Evolutionary conservation across 2,329 filamentous ascomycete species (phyloP).

Genomic region (Phialemoniopsis sp.): DNA sequence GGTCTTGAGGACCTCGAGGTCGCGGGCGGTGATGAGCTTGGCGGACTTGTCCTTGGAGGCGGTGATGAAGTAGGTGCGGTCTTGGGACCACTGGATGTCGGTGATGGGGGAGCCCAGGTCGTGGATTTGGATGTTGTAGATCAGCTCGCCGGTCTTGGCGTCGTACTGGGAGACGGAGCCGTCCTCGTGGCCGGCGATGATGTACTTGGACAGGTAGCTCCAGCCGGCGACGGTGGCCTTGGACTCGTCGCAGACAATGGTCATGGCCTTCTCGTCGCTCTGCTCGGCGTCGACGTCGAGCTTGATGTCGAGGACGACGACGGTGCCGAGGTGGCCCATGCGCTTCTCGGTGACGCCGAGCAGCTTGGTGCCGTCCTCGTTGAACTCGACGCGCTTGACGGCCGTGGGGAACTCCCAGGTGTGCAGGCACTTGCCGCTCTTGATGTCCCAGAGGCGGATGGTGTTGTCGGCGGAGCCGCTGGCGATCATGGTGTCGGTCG

Average conservation of each 20-base stretch:
- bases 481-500: conserved; percentile 85
- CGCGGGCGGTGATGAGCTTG: conserved; percentile 82
- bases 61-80: conserved; percentile 98
- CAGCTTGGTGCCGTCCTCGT: conserved; percentile 84
- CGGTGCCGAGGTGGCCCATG: conserved; percentile 91
- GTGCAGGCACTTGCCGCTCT: conserved; percentile 89
- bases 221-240: conserved; percentile 97
- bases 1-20: conserved; percentile 89
- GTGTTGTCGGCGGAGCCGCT: conserved; percentile 98
- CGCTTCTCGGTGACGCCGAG: conserved; percentile 97
- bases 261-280: conserved; percentile 74
- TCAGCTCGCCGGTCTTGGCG: conserved; percentile 95
- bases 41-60: conserved; percentile 97
- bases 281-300: conserved; percentile 80
- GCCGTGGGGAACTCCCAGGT: conserved; percentile 96
- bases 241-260: conserved; percentile 90
- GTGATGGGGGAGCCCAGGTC: conserved; percentile 80
- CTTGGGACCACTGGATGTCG: conserved; percentile 90
- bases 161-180: conserved; percentile 90
- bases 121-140: conserved; percentile 91
- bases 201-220: conserved; percentile 92
- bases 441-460: conserved; percentile 93
- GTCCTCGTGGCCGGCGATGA: conserved; percentile 96
- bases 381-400: conserved; percentile 97
- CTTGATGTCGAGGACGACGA: conserved; percentile 87